phyloP scores from a whole-genome alignment of 2,329 filamentous ascomycete genomes.

The Epichloe baconii region DNA sequence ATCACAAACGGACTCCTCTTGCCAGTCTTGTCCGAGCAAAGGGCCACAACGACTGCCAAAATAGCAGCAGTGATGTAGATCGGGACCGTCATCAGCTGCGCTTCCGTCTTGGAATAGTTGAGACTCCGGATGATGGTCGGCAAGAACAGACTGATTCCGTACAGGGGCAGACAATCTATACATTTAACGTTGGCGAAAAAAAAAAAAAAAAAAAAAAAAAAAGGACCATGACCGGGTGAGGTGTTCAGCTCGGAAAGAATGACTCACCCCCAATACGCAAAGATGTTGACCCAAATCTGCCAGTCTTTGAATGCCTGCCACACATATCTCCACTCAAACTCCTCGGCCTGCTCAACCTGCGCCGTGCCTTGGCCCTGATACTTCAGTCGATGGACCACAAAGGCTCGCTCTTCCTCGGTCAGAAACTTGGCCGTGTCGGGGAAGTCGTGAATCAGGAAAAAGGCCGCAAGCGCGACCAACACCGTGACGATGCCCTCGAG shows the following conservation, averaged over 20 bases:
- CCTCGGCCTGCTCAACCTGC: constrained; percentile 52
- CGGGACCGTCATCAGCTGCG: constrained; percentile 53
- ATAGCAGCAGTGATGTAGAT: constrained; percentile 51
- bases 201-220: too few relatives aligned
- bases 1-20: constrained; percentile 44
- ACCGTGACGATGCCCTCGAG: constrained; percentile 59
- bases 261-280: constrained; percentile 50
- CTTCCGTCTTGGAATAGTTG: constrained; percentile 39
- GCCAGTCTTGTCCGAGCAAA: constrained; percentile 39
- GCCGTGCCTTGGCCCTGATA: constrained; percentile 35
- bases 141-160: constrained; percentile 45
- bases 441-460: constrained; percentile 67
- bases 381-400: constrained; percentile 58
- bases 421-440: constrained; percentile 69
- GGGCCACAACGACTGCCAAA: constrained; percentile 39
- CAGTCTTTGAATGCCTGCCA: constrained; percentile 62
- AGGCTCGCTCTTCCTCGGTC: constrained; percentile 53
- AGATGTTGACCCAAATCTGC: constrained; percentile 55
- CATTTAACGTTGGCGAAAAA: neutral
- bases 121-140: constrained; percentile 51
- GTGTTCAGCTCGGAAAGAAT: too few relatives aligned
- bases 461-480: constrained; percentile 50
- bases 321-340: constrained; percentile 64
- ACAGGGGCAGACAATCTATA: constrained; percentile 37
- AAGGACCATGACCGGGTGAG: too few relatives aligned